phyloP scores from a whole-genome alignment of 257 asterid species.

The Thymus quinquecostatus region DNA sequence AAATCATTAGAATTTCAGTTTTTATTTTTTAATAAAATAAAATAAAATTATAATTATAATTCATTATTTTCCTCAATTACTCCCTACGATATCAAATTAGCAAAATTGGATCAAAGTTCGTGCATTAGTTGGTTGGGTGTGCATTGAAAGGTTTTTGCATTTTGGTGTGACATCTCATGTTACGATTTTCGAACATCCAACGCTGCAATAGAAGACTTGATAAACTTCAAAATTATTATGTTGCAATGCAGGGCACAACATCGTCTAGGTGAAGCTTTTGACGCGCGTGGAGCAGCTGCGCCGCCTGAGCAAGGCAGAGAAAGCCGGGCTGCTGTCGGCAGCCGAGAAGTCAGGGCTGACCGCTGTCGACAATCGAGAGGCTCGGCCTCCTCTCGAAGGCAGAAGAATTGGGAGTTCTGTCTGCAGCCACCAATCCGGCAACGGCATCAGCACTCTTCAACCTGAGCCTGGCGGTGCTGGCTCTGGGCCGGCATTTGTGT shows the following conservation, averaged over 20 bases:
- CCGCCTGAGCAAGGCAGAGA: slow-evolving; percentile 88
- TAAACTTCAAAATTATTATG: background rate
- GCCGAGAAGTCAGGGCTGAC: slow-evolving; percentile 82
- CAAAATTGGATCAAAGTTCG: too few relatives aligned
- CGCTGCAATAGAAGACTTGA: too few relatives aligned
- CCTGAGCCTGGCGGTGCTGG: slow-evolving; percentile 57
- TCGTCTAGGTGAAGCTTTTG: slow-evolving; percentile 58
- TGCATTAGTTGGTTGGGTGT: too few relatives aligned
- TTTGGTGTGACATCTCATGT: too few relatives aligned
- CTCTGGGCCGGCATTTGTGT: slow-evolving; percentile 72
- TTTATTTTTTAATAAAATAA: too few relatives aligned
- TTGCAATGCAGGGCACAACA: slow-evolving; percentile 45
- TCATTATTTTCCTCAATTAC: too few relatives aligned
- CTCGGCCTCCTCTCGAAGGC: slow-evolving; percentile 88
- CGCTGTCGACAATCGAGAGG: slow-evolving; percentile 72
- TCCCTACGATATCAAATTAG: too few relatives aligned
- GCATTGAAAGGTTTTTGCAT: too few relatives aligned
- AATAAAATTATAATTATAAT: too few relatives aligned
- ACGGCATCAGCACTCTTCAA: slow-evolving; percentile 63
- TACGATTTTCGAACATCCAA: too few relatives aligned
- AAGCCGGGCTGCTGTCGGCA: slow-evolving; percentile 80
- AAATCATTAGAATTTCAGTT: too few relatives aligned
- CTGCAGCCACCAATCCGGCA: slow-evolving; percentile 81
- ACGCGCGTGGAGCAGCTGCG: slow-evolving; percentile 91
- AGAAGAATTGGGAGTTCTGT: slow-evolving; percentile 81